Conservation (phyloP, 2,329 filamentous ascomycete species). For the Sclerotinia borealis region DNA sequence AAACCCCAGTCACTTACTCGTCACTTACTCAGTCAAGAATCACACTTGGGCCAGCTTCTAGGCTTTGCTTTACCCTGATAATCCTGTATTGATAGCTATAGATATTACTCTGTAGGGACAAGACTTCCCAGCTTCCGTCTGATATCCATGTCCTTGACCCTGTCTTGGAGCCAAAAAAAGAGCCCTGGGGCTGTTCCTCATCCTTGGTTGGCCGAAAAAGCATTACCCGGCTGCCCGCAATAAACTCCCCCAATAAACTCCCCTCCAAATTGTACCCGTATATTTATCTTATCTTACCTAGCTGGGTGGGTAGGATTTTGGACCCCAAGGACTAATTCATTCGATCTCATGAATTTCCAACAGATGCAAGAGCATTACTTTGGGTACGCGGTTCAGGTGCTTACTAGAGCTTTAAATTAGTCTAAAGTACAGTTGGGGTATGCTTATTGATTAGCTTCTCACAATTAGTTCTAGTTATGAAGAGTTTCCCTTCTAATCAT, state of each 20-base stretch:
- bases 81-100: neutral
- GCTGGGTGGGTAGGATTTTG: neutral
- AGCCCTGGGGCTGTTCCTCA: neutral
- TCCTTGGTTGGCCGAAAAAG: neutral
- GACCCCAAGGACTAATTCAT: neutral
- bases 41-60: conserved; percentile 7
- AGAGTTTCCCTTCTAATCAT: neutral
- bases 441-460: neutral
- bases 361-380: conserved; percentile 9
- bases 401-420: neutral
- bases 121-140: neutral
- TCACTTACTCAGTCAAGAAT: neutral
- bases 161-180: neutral
- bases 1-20: conserved; percentile 8
- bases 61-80: conserved; percentile 3
- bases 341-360: conserved; percentile 7
- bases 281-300: neutral
- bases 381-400: conserved; percentile 1
- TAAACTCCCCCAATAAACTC: neutral
- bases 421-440: neutral
- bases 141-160: neutral
- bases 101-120: neutral
- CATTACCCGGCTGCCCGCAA: conserved; percentile 5
- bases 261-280: neutral
- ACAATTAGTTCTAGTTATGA: neutral